Conservation (phyloP, 768 basidiomycete species). For the Termitomyces titanicus region DNA sequence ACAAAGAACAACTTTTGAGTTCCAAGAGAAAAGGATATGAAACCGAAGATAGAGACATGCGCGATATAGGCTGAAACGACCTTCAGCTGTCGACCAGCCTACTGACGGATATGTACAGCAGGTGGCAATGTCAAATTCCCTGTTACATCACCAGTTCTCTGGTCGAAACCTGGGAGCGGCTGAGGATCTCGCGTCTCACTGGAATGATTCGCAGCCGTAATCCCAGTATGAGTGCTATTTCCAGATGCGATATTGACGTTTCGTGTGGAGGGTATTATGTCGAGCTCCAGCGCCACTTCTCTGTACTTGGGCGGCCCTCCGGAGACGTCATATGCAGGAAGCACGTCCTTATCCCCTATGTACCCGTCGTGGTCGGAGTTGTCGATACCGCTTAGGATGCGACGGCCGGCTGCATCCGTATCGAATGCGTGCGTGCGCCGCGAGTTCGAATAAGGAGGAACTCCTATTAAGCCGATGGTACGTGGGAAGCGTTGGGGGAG, state of each 20-base stretch:
- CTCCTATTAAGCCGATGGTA: slow-evolving; percentile 19
- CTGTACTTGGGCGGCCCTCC: slow-evolving; percentile 47
- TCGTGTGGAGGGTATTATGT: not conserved
- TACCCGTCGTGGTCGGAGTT: slow-evolving; percentile 26
- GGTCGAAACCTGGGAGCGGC: not conserved
- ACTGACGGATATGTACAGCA: slow-evolving; percentile 2
- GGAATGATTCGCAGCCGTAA: not conserved
- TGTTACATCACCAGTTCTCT: not conserved
- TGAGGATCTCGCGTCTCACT: not conserved
- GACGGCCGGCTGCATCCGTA: slow-evolving; percentile 37
- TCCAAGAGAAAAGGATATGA: not conserved
- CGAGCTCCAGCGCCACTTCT: slow-evolving; percentile 17
- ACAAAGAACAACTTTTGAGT: not conserved
- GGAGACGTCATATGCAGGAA: slow-evolving; percentile 43
- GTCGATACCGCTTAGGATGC: slow-evolving; percentile 15
- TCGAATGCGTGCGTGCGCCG: slow-evolving; percentile 31
- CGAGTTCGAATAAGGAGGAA: slow-evolving; percentile 15
- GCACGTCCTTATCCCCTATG: slow-evolving; percentile 37
- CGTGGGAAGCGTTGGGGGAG: slow-evolving; percentile 13
- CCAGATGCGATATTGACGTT: not conserved
- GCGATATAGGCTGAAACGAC: not conserved
- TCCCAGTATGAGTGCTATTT: not conserved
- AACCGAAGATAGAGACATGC: not conserved
- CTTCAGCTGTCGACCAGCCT: not conserved
- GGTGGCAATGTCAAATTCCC: not conserved